Evolutionary conservation across 1,284 basidiomycete genomes (phyloP), one percentile per base, ranked within the genome.

Genomic region (Anthracocystis panici-leucophaei): DNA sequence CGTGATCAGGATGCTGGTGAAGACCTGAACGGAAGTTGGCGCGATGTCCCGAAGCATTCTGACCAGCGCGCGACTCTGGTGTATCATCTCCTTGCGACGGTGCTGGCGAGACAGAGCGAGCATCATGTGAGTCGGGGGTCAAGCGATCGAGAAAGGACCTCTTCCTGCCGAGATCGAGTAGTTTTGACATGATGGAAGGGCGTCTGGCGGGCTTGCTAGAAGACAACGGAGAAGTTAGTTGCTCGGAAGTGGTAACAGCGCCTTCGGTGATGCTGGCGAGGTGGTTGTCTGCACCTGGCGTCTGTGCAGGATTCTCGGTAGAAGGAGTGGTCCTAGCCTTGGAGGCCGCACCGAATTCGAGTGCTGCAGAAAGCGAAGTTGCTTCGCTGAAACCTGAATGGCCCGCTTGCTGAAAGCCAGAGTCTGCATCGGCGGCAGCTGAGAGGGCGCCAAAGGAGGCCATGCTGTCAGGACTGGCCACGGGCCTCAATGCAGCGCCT

Each of bases 171-270:
- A 75, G 56, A 9, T 75, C 68, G 54, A 75, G 68, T 27, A 75
- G 46, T 23, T 71, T 75, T 12, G 73, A 57, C 57, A 75, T 71
- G 65, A 75, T 75, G 5, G 73, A 75, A 5, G 68, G 65, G n/a
- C 73, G 67, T 16, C 73, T 54, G 11, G 42, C 21, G 0, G 65
- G 57, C 33, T 71, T 71, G 29, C 29, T 29, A 6, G 41, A 14
- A 12, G 56, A 27, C 2, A 31, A 42, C 1, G 67, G 62, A 21
- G 67, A 65, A 2, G 58, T 45, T 6, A 62, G 62, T 48, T 70
- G 57, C 21, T 49, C 25, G 29, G 63, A 41, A 18, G 44, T 54
- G n/a, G 58, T 31, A 21, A 71, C 50, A 14, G 71, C 41, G 40
- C 65, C 62, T 49, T 74, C 65, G 1, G 61, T 62, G 55, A 68